Conservation (phyloP, 768 basidiomycete species). For the Cystobasidium tubakii region DNA sequence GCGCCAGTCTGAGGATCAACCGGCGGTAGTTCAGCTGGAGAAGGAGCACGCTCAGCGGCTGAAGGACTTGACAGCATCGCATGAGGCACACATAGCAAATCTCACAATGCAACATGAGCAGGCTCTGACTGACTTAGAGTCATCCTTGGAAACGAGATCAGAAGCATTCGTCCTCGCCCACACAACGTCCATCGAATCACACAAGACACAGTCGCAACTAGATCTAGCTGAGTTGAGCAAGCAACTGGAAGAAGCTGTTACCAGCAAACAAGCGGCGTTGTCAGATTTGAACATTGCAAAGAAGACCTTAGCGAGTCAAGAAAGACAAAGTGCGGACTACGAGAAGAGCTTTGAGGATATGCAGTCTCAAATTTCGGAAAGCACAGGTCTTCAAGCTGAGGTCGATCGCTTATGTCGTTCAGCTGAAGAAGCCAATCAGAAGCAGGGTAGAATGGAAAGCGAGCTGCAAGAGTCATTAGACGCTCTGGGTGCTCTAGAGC, state of each 20-base stretch:
- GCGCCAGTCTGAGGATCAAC: background rate
- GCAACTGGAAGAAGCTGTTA: background rate
- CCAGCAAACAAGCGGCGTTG: background rate
- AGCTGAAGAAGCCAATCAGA: constrained; percentile 35
- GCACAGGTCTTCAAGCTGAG: background rate
- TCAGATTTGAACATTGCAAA: background rate
- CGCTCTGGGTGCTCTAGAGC: constrained; percentile 39
- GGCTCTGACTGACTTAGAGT: background rate
- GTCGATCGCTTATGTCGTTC: constrained; percentile 21
- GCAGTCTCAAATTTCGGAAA: constrained; percentile 46
- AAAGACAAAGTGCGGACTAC: background rate
- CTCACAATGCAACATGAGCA: background rate
- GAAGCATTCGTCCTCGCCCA: constrained; percentile 55
- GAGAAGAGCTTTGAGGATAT: background rate
- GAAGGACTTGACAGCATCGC: background rate
- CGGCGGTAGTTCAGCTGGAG: background rate
- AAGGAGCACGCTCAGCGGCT: background rate
- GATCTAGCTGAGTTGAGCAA: background rate
- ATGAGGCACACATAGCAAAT: background rate
- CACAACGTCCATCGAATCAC: constrained; percentile 51
- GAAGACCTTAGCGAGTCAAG: background rate
- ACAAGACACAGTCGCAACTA: constrained; percentile 10
- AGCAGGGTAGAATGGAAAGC: background rate
- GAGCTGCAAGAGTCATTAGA: constrained; percentile 42
- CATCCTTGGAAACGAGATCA: background rate